Percentiles rank a stretch among this genome's conserved stretches.
Conservation (phyloP, 169 alveolate genomes). For the Plasmodium ovale region DNA sequence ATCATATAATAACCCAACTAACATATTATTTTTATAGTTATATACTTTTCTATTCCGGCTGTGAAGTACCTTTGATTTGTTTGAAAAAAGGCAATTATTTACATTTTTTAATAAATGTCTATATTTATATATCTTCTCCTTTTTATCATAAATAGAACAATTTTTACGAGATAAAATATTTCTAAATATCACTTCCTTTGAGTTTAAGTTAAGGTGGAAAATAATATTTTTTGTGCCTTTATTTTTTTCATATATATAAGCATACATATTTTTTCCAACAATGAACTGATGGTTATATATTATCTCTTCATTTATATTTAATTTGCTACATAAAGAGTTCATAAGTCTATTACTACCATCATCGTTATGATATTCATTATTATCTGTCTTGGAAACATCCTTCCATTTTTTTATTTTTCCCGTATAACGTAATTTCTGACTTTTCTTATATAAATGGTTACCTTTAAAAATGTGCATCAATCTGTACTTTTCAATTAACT, state of each 20-base stretch:
- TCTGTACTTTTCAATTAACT: conserved; percentile 20
- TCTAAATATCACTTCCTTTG: conserved; percentile 43
- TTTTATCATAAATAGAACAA: not conserved
- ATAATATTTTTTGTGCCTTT: conserved; percentile 30
- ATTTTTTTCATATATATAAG: conserved; percentile 66
- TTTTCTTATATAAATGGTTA: not conserved
- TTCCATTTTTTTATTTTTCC: not conserved
- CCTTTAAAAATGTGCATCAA: conserved; percentile 7
- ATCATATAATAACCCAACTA: conserved; percentile 60
- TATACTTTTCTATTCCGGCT: conserved; percentile 25
- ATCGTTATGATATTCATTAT: not conserved
- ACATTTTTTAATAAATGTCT: conserved; percentile 27
- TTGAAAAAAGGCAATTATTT: conserved; percentile 25
- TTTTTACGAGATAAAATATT: conserved; percentile 22
- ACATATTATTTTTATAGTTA: conserved; percentile 72
- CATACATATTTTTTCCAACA: conserved; percentile 52
- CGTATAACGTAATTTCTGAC: not conserved
- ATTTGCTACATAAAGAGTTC: conserved; percentile 29
- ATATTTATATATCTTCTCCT: conserved; percentile 6
- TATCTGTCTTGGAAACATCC: not conserved
- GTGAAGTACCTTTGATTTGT: not conserved
- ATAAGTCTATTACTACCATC: conserved; percentile 4
- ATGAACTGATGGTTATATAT: conserved; percentile 45
- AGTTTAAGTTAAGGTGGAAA: conserved; percentile 62
- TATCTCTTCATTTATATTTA: conserved; percentile 46